A percentile compares a stretch with the other conserved stretches of the same genome.
Evolutionary conservation across 1,284 basidiomycete genomes (phyloP).

Genomic region (Meira miltonrushii): DNA sequence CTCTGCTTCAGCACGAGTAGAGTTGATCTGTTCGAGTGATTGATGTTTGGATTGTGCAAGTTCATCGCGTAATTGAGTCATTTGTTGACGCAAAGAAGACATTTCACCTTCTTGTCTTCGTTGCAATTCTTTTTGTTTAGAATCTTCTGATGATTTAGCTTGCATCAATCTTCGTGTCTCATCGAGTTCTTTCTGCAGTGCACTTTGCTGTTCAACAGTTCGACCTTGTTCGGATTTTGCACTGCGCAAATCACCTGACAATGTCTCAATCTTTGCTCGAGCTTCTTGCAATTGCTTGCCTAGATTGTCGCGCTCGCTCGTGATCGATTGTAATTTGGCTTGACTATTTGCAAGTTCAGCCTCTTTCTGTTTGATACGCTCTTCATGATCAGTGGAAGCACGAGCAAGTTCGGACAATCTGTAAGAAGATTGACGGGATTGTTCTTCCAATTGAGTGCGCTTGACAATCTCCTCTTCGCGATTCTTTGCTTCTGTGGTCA

Average conservation of each 20-base stretch:
- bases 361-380: constrained; percentile 73
- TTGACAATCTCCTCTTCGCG: constrained; percentile 31
- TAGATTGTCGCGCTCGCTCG: constrained; percentile 51
- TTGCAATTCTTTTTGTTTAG: constrained; percentile 73
- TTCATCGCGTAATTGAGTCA: constrained; percentile 52
- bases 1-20: constrained; percentile 53
- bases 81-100: constrained; percentile 66
- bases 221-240: constrained; percentile 64
- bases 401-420: constrained; percentile 73
- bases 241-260: constrained; percentile 64
- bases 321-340: constrained; percentile 61
- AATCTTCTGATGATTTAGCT: constrained; percentile 80
- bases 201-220: constrained; percentile 59
- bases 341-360: constrained; percentile 64
- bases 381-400: constrained; percentile 71
- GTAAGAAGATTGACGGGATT: constrained; percentile 61
- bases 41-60: constrained; percentile 47
- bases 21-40: constrained; percentile 38
- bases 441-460: constrained; percentile 31
- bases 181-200: constrained; percentile 76
- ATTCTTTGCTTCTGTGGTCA: constrained; percentile 64
- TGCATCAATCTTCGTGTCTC: constrained; percentile 68
- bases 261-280: constrained; percentile 65
- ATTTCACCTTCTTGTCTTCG: constrained; percentile 83
- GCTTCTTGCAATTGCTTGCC: constrained; percentile 61